A percentile compares a stretch with the other conserved stretches of the same genome.
Evolutionary conservation across 2,329 filamentous ascomycete species (phyloP).

Genomic region (Cladosporium sp.): DNA sequence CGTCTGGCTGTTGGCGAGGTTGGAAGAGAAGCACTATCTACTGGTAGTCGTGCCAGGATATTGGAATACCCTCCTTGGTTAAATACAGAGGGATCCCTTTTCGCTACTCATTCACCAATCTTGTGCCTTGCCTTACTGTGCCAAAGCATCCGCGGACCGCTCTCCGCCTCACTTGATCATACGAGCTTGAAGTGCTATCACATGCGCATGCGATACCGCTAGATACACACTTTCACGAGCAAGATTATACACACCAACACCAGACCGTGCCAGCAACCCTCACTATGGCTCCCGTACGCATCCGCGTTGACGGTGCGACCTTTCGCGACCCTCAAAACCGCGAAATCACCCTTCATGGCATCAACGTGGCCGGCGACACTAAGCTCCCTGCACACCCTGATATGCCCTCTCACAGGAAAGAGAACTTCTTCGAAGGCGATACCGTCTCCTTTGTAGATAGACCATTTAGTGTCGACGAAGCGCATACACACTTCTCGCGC

Average conservation of each 20-base stretch:
- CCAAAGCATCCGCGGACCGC: too few relatives aligned
- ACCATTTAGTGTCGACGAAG: conserved; percentile 81
- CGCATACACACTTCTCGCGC: conserved; percentile 81
- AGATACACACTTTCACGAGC: neutral
- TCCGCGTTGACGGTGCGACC: conserved; percentile 80
- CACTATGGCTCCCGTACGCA: conserved; percentile 71
- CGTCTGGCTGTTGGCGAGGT: neutral
- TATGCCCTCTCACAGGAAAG: conserved; percentile 73
- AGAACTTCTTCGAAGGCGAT: conserved; percentile 90
- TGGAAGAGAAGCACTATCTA: neutral
- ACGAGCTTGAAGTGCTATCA: conserved; percentile 8
- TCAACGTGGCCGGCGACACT: conserved; percentile 88
- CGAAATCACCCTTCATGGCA: conserved; percentile 85
- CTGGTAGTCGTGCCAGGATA: neutral
- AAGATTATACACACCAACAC: neutral
- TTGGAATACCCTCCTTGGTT: neutral
- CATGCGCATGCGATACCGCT: conserved; percentile 1
- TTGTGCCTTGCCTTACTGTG: neutral
- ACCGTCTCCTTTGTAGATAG: conserved; percentile 84
- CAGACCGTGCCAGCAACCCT: neutral
- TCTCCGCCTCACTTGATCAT: neutral
- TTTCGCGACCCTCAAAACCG: conserved; percentile 82
- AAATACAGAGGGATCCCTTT: neutral
- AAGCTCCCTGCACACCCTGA: conserved; percentile 85
- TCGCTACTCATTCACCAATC: neutral